Percentiles rank a stretch among this genome's conserved stretches.
Evolutionary conservation across 805 yeast species (phyloP).

Genomic region (Sugiyamaella lignohabitans): DNA sequence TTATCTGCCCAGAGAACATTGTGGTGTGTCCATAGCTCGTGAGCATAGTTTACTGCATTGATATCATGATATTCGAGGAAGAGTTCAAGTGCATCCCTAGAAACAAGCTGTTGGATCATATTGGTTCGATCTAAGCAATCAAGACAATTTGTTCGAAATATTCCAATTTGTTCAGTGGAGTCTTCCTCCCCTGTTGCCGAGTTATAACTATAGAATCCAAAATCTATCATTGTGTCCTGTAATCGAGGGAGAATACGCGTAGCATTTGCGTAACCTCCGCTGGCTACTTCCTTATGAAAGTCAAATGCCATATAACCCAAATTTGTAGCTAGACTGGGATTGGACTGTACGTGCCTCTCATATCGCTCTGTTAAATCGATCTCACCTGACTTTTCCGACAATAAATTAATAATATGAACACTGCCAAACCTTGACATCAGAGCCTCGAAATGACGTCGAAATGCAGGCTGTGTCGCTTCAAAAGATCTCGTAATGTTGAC

Average conservation of each 20-base stretch:
- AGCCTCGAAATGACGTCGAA: conserved; percentile 70
- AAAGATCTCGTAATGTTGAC: conserved; percentile 79
- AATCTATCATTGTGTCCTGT: conserved; percentile 59
- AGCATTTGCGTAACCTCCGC: conserved; percentile 83
- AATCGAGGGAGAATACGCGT: conserved; percentile 57
- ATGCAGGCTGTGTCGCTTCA: conserved; percentile 90
- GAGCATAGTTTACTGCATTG: conserved; percentile 26
- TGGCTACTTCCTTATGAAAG: conserved; percentile 89
- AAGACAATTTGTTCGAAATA: conserved; percentile 87
- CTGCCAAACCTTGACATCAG: conserved; percentile 74
- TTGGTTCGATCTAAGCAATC: conserved; percentile 95
- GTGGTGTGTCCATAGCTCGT: conserved; percentile 63
- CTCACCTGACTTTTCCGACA: conserved; percentile 77
- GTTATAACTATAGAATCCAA: conserved; percentile 80
- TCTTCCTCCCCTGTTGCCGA: conserved; percentile 41
- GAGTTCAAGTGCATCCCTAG: conserved; percentile 55
- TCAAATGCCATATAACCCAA: conserved; percentile 76
- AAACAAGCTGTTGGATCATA: conserved; percentile 68
- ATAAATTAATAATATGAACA: conserved; percentile 79
- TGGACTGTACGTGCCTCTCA: conserved; percentile 45
- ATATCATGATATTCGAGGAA: conserved; percentile 42
- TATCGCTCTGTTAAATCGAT: conserved; percentile 64
- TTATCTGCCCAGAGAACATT: conserved; percentile 96
- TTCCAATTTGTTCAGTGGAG: conserved; percentile 76
- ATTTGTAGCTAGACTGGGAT: conserved; percentile 31